phyloP scores from a whole-genome alignment of 371 early-diverging fungal genomes.

The Mortierella sp. region DNA sequence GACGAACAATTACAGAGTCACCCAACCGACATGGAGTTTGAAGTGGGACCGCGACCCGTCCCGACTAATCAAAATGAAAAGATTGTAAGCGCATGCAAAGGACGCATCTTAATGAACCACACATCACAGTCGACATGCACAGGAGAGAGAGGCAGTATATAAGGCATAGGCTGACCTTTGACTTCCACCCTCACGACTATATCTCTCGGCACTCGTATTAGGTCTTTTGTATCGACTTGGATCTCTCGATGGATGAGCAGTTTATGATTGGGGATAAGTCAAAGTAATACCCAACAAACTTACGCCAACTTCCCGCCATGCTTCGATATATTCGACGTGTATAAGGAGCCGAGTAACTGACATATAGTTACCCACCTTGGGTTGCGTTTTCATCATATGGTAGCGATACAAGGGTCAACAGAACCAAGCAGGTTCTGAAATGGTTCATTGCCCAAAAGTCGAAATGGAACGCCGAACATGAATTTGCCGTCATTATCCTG shows the following conservation, averaged over 20 bases:
- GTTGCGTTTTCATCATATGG: too few species aligned
- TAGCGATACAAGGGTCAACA: conserved; percentile 50
- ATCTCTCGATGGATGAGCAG: conserved; percentile 50
- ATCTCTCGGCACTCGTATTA: not conserved
- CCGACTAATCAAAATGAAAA: conserved; percentile 27
- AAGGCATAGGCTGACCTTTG: not conserved
- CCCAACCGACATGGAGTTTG: not conserved
- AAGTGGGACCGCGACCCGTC: not conserved
- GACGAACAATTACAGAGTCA: conserved; percentile 1
- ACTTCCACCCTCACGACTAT: not conserved
- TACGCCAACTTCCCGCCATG: too few species aligned
- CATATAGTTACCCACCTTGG: too few species aligned
- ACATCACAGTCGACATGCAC: not conserved
- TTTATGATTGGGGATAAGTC: conserved; percentile 32
- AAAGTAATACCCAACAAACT: conserved; percentile 17
- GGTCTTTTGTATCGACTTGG: conserved; percentile 53
- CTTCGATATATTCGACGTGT: too few species aligned
- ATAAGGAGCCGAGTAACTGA: not conserved
- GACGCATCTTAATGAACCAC: not conserved
- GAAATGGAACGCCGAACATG: conserved; percentile 42
- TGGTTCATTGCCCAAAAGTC: conserved; percentile 64
- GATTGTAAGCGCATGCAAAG: conserved; percentile 26
- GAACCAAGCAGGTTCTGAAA: conserved; percentile 61
- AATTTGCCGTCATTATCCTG: conserved; percentile 60
- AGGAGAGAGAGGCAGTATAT: too few species aligned